Percentiles rank a stretch among this genome's conserved stretches.
Conservation (phyloP, 345 rosid species). For the Eutrema japonicum region DNA sequence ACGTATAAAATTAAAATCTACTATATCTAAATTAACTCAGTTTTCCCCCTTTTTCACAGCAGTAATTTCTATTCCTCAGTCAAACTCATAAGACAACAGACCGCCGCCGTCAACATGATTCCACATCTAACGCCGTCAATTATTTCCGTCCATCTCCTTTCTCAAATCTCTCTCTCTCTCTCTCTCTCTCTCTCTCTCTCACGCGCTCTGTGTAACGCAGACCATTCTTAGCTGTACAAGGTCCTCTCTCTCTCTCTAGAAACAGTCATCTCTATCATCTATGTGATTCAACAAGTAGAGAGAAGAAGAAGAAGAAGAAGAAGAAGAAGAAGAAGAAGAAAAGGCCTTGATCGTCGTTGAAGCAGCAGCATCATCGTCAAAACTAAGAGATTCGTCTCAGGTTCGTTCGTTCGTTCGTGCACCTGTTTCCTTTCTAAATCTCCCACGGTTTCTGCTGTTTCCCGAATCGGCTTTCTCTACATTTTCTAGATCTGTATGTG, state of each 20-base stretch:
- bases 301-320: conserved; percentile 7
- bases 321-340: conserved; percentile 24
- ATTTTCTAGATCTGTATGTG: conserved; percentile 33
- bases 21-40: no score
- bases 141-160: conserved; percentile 35
- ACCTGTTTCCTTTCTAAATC: neutral
- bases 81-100: neutral
- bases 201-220: conserved; percentile 29
- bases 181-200: conserved; percentile 29
- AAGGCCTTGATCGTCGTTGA: conserved; percentile 22
- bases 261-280: conserved; percentile 10
- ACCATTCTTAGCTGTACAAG: conserved; percentile 46
- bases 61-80: neutral
- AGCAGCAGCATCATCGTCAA: neutral
- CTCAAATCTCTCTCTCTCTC: conserved; percentile 31
- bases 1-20: no score
- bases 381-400: conserved; percentile 2
- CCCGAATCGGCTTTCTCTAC: neutral
- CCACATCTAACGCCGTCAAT: conserved; percentile 41
- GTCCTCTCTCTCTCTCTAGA: conserved; percentile 23
- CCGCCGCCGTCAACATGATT: conserved; percentile 25
- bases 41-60: no score
- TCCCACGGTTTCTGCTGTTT: neutral
- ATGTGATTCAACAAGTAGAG: conserved; percentile 18
- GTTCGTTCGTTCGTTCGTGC: neutral